phyloP scores from a whole-genome alignment of 1,139 yeast genomes.

The Kazachstania sp. region DNA sequence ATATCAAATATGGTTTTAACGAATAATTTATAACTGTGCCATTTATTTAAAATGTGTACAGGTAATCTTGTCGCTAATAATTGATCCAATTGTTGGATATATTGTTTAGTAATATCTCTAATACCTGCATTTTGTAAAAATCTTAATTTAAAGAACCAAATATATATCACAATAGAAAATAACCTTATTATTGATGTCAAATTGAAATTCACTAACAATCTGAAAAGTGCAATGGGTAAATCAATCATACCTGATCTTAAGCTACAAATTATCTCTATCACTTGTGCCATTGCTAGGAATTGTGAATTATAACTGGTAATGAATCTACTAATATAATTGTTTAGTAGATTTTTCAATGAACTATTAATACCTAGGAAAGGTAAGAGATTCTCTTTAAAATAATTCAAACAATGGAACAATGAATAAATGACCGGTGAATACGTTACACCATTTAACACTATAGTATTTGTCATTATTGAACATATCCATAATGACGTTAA shows the following conservation, averaged over 20 bases:
- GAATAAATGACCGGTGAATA: constrained; percentile 52
- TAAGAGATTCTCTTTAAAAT: constrained; percentile 35
- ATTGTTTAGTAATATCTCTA: constrained; percentile 12
- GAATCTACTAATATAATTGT: constrained; percentile 16
- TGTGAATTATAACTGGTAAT: constrained; percentile 21
- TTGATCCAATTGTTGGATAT: constrained; percentile 8
- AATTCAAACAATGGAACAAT: constrained; percentile 46
- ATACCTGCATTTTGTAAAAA: constrained; percentile 19
- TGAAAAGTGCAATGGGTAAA: constrained; percentile 16
- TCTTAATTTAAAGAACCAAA: constrained; percentile 26
- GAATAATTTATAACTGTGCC: constrained; percentile 16
- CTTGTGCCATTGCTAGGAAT: constrained; percentile 23
- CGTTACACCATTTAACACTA: constrained; percentile 34
- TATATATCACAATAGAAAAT: constrained; percentile 15
- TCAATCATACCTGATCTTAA: constrained; percentile 16
- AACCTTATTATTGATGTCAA: constrained; percentile 9
- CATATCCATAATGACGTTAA: constrained; percentile 12
- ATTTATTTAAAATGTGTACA: constrained; percentile 11
- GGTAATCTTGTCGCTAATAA: constrained; percentile 1
- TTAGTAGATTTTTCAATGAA: constrained; percentile 14
- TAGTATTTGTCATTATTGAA: constrained; percentile 13
- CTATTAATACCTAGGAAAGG: constrained; percentile 27
- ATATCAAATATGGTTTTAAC: constrained; percentile 12
- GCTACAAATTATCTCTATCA: constrained; percentile 23
- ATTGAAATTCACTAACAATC: constrained; percentile 10